Evolutionary conservation across 208 protist species (phyloP).

Genomic region (Trypanosoma theileri): DNA sequence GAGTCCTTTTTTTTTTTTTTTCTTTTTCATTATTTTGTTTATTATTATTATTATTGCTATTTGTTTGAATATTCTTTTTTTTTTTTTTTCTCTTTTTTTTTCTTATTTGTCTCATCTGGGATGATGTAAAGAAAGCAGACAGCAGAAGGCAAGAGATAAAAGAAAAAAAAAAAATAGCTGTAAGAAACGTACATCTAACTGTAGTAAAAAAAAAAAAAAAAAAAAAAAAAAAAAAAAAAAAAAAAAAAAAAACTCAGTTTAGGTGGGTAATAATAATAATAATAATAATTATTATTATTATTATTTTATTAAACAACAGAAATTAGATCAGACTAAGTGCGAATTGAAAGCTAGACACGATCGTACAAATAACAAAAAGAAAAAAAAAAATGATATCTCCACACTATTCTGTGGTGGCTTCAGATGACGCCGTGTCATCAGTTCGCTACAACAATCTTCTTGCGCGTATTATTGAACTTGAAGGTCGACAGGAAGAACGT

Average conservation of each 20-base stretch:
- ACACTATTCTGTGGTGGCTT: neutral
- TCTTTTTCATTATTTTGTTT: neutral
- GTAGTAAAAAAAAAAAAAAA: neutral
- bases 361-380: too few relatives aligned
- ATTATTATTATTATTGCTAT: neutral
- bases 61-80: neutral
- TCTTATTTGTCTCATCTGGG: neutral
- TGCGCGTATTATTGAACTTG: conserved; percentile 6
- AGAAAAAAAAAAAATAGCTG: neutral
- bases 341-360: neutral
- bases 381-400: too few relatives aligned
- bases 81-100: neutral
- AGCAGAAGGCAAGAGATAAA: neutral
- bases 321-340: neutral
- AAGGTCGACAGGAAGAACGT: conserved; percentile 1
- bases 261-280: neutral
- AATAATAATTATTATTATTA: conserved; percentile 6
- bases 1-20: neutral
- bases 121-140: neutral
- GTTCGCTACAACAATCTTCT: conserved; percentile 1
- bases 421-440: neutral
- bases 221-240: too few relatives aligned
- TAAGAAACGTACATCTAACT: neutral
- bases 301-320: neutral
- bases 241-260: neutral